Evolutionary conservation across 1,284 basidiomycete genomes (phyloP), one percentile per base, ranked within the genome.

Genomic region (Leccinum pallidistipes): DNA sequence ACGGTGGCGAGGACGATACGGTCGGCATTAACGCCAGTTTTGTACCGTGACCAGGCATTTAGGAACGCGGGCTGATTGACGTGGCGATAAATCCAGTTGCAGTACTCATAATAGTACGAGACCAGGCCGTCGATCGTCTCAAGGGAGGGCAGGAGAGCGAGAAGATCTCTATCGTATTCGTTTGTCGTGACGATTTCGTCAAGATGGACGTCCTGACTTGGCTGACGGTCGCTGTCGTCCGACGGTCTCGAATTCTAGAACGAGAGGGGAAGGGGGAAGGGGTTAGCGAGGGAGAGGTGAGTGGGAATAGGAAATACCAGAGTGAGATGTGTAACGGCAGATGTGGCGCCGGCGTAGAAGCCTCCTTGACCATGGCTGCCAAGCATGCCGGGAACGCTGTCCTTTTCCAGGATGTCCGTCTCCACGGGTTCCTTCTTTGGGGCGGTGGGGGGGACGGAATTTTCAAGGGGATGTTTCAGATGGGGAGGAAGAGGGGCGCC

Each of bases 21-120:
- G 71, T 91, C 88, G 7, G 86, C 80, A 57, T 81, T 83, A 47
- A 79, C 73, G 59, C 86, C 87, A 14, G 75, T 79, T 72, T 90
- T 91, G 80, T 87, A 92, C 29, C 85, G 83, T 32, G 81, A 78
- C 91, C 90, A 93, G 24, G 85, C 84, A 12, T 79, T 74, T 12
- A 77, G 75, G 69, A 92, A 89, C 5, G 85, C 76, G 2, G 75
- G 60, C 59, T 86, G 81, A 73, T 91, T 87, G 62, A 92, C 82
- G 71, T 90, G 86, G 40, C 88, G 83, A 73, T 91, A 90, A 59
- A 92, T 85, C 91, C 90, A 92, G 73, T 89, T 91, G 80, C 90
- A 91, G 69, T 89, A 90, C 67, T 90, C 87, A 67, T 92, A 92
- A 74, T 92, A 92, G 74, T 86, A 88, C 56, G 77, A 76, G 69